These are phyloP conservation scores for Aspergillus incahuasiensis DNA, from an alignment of 495 filamentous ascomycete genomes.

Conservation along the genomic window DNA sequence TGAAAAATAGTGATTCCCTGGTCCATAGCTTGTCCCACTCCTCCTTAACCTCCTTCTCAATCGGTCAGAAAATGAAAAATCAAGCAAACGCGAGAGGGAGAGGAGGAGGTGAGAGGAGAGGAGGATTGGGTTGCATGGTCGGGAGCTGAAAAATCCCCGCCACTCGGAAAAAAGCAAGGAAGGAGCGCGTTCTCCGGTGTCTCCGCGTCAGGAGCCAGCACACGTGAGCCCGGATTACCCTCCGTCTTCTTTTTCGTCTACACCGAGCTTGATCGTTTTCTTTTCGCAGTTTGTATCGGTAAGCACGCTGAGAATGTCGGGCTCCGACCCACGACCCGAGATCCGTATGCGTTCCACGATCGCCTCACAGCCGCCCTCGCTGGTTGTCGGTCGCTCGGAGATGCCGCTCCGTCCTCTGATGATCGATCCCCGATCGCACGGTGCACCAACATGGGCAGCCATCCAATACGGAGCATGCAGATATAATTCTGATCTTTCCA, in stretches of 20 bases:
- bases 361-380: not conserved
- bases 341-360: not conserved
- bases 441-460: not conserved
- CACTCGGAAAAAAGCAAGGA: slow-evolving; percentile 3
- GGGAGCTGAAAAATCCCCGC: slow-evolving; percentile 12
- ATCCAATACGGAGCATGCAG: not conserved
- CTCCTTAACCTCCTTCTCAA: not conserved
- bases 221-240: not conserved
- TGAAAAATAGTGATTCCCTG: slow-evolving; percentile 13
- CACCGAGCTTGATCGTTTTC: not conserved
- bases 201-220: slow-evolving; percentile 1
- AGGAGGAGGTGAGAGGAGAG: not conserved
- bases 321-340: not conserved
- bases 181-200: not conserved
- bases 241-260: not conserved
- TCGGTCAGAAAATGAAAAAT: not conserved
- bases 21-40: slow-evolving; percentile 11
- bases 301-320: not conserved
- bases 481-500: too few relatives aligned
- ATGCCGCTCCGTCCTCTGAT: not conserved
- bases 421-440: not conserved
- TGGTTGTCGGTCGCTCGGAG: not conserved
- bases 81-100: not conserved
- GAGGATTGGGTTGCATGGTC: slow-evolving; percentile 3
- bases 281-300: not conserved